A percentile compares a stretch with the other conserved stretches of the same genome.
These are phyloP conservation scores for Penicillium riverlandense DNA, from an alignment of 495 filamentous ascomycete species.

Conservation along the genomic window DNA sequence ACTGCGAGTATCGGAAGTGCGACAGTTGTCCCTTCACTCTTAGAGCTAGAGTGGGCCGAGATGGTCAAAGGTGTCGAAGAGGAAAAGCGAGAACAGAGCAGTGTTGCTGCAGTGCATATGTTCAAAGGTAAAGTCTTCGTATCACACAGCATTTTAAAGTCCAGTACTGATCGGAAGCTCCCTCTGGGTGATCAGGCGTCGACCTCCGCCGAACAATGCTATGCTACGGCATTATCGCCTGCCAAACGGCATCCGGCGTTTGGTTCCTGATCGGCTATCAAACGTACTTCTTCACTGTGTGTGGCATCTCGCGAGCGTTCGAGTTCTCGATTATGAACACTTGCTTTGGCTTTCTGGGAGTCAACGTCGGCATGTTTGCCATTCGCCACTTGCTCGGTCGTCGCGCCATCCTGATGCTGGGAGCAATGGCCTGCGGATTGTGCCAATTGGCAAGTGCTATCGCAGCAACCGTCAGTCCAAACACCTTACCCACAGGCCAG, in stretches of 20 bases:
- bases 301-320: constrained; percentile 50
- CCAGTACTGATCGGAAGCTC: no score
- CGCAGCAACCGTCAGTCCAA: constrained; percentile 7
- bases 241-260: constrained; percentile 48
- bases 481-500: constrained; percentile 6
- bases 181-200: no score
- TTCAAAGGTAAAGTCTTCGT: no score
- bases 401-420: constrained; percentile 44
- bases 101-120: no score
- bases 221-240: constrained; percentile 7
- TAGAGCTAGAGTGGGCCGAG: no score
- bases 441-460: constrained; percentile 46
- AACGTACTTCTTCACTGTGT: constrained; percentile 59
- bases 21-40: no score
- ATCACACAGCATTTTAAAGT: no score
- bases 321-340: constrained; percentile 49
- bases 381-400: constrained; percentile 49
- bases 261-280: constrained; percentile 60
- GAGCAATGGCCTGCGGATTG: constrained; percentile 45
- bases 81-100: no score
- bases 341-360: constrained; percentile 46
- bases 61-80: no score
- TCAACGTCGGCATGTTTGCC: constrained; percentile 45
- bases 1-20: no score
- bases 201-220: no score